Base-by-base conservation (phyloP, 371 early-diverging fungal species). In the Mortierella sp. region DNA sequence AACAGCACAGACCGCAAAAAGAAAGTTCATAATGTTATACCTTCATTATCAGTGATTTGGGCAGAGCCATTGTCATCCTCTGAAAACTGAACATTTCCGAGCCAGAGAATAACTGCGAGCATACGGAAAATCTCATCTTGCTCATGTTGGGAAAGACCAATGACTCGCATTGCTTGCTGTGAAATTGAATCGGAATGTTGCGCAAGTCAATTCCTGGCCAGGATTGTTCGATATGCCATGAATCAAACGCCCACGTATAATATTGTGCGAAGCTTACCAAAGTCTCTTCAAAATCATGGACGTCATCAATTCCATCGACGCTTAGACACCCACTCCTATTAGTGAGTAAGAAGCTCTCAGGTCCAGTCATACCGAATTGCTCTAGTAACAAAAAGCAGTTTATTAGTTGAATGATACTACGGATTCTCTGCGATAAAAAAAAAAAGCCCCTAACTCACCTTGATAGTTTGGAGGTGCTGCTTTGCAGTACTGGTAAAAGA, bases 401-500 rank as follows among this genome's bases (percentile, higher is more conserved):
- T 58, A 40, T 48, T 55, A 83, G 66, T 36, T 33, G 40, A 41
- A 55, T 55, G 16, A 10, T 55, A 19, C 21, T n/a, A 50, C 28
- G 40, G n/a, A 61, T 47, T 4, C 15, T 59, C 55, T 16, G 21
- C 11, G 16, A 58, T 28, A 28, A 28, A 28, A 28, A 28, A 28
- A 28, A 28, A 28, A 28, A 28, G 2, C 10, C 16, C 9, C 5
- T 55, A 45, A 21, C 19, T 59, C 84, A 88, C 92, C 88, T 84
- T 91, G 89, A 81, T 94, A 92, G 58, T 90, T 86, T 47, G 89
- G 84, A 60, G 94, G 87, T 10, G 95, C 94, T 33, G 92, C 94
- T 72, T 94, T 94, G 66, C 93, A 90, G 40, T 97, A 86, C 79
- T 96, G 95, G 82, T 96, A 96, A 84, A 98, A 99, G 38, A 99